A percentile compares a stretch with the other conserved stretches of the same genome.
phyloP scores from a whole-genome alignment of 2,329 filamentous ascomycete genomes.

The Cytospora piceae region DNA sequence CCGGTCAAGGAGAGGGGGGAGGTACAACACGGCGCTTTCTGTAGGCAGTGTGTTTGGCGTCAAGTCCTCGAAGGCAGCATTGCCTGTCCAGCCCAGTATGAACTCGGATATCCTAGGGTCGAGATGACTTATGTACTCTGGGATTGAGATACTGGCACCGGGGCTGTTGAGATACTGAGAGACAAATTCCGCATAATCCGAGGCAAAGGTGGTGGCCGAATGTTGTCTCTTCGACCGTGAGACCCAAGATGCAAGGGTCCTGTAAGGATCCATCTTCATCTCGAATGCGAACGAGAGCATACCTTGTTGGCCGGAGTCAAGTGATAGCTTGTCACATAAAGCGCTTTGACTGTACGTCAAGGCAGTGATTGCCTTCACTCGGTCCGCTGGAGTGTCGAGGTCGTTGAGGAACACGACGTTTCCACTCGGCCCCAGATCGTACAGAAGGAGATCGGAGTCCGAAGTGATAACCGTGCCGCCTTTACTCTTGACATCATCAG shows the following conservation, averaged over 20 bases:
- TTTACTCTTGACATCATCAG: conserved; percentile 59
- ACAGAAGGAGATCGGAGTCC: conserved; percentile 85
- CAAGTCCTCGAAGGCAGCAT: neutral
- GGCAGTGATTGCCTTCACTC: conserved; percentile 33
- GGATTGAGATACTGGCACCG: neutral
- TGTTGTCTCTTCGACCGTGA: conserved; percentile 32
- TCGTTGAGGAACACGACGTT: conserved; percentile 71
- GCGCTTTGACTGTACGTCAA: conserved; percentile 33
- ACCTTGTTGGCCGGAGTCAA: conserved; percentile 33
- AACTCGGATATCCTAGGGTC: conserved; percentile 39
- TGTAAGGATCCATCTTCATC: conserved; percentile 36
- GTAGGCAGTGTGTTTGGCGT: conserved; percentile 24
- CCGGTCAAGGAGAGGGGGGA: conserved; percentile 47
- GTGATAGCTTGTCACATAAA: conserved; percentile 35
- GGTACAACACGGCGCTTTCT: conserved; percentile 41
- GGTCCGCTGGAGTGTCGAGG: conserved; percentile 45
- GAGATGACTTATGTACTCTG: conserved; percentile 26
- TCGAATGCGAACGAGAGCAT: conserved; percentile 40
- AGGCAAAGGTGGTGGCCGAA: conserved; percentile 25
- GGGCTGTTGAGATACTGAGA: conserved; percentile 28
- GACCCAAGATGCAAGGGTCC: conserved; percentile 33
- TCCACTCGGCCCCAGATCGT: conserved; percentile 66
- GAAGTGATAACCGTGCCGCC: conserved; percentile 70
- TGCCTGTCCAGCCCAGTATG: conserved; percentile 32
- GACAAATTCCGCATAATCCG: conserved; percentile 37